Evolutionary conservation across 805 yeast genomes (phyloP), one percentile per base, ranked within the genome.

Genomic region (Nakazawaea siamensis): DNA sequence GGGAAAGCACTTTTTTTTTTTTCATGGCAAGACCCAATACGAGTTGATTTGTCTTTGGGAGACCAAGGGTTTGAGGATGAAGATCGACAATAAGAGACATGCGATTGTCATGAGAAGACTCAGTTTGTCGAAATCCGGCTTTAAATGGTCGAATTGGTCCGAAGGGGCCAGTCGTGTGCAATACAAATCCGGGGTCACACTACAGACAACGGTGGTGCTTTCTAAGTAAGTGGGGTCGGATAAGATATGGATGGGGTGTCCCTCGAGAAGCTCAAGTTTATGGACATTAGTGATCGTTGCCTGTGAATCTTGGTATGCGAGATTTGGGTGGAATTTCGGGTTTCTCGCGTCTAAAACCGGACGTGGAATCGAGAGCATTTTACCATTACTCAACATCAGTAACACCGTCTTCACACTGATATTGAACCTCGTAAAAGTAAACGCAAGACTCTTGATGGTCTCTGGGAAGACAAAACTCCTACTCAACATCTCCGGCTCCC

Each of bases 151-250:
- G 57, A 84, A 88, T 26, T 85, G 83, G 28, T 73, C 72, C 0
- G 96, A 84, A 1, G 97, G 96, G 33, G 80, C 70, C 13, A 82
- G 66, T 38, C 75, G 65, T 0, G 94, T 79, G 49, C 88, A 83
- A 59, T 83, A 88, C 5, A 81, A 53, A 50, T 85, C 94, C n/a
- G 66, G 55, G 14, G 80, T 84, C 29, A 75, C 58, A 24, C 70
- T 64, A 41, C 92, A 77, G 1, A 83, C 70, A 14, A 84, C 65
- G 2, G 80, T 66, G 0, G 97, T 87, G 2, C 95, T 83, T 57
- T 90, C 97, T 34, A 87, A 61, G 26, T 72, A 67, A 0, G 97
- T 82, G 2, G 82, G 66, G 3, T 62, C 49, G 0, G 15, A 8
- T 11, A 11, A 5, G 80, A 63, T 3, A 10, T 34, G 24, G 13